Base-by-base conservation (phyloP, 2,329 filamentous ascomycete genomes). In the Arachnomyces sp. region DNA sequence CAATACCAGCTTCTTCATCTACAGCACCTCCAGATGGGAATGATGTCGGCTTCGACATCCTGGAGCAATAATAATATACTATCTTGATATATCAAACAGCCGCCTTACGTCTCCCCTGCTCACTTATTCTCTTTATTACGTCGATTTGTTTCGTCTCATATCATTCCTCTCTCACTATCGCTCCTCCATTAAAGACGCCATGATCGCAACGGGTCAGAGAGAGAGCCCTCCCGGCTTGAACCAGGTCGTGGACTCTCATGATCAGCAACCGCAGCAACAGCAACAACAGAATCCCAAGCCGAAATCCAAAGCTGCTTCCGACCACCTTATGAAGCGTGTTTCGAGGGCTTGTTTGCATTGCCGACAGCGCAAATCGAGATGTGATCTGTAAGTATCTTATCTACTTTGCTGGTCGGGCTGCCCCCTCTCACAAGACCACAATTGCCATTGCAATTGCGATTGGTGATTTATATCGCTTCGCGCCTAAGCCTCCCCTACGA, bases 281-380 rank as follows among this genome's bases (percentile, higher is more conserved):
- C 18, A 28, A n/a, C 31, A 34, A 34, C 12, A 28, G 14, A 28
- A 34, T 11, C 16, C 41, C 4, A 51, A 51, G 29, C 45, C 45
- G 13, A 50, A 51, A 41, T 43, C 38, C 25, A 54, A 50, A 42
- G 45, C 53, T 45, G 54, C 53, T 43, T 44, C 57, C 34, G 55
- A 59, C 38, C 53, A 55, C 36, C 43, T 57, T 44, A 61, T 61
- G 55, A 68, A 68, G 52, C 64, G 66, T 43, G 66, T 70, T 5
- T 70, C 66, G 12, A 58, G 67, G 45, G 68, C 69, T 32, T 72
- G 67, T 54, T 50, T 70, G 38, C 63, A 66, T 47, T 72, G 70
- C 50, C 58, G 70, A 31, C 64, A 67, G 47, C 63, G 70, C 44
- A 73, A 73, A 53, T 68, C 65, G 31, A 66, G 66, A 49, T 73